A percentile compares a stretch with the other conserved stretches of the same genome.
Evolutionary conservation across 2,329 filamentous ascomycete genomes (phyloP).

Genomic region (Ascochyta viciae-villosae): DNA sequence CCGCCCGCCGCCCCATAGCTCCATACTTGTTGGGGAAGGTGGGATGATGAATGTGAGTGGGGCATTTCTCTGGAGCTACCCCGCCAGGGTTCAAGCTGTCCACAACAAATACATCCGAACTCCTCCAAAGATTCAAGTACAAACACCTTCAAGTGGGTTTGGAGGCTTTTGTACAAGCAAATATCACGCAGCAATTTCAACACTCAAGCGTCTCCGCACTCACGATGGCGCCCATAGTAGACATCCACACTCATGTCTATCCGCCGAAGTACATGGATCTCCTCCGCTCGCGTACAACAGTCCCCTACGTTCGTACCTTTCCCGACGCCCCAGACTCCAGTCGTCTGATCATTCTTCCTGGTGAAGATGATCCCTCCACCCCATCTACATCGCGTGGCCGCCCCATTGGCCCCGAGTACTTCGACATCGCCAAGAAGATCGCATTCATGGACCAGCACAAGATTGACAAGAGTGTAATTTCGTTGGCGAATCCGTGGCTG

Average conservation of each 20-base stretch:
- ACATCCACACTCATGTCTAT: constrained; percentile 70
- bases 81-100: constrained; percentile 25
- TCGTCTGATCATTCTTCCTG: constrained; percentile 71
- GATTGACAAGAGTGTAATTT: constrained; percentile 85
- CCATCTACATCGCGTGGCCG: constrained; percentile 69
- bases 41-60: constrained; percentile 38
- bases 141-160: too few species aligned
- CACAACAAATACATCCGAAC: constrained; percentile 6
- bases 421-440: constrained; percentile 79
- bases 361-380: constrained; percentile 61
- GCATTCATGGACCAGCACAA: constrained; percentile 85
- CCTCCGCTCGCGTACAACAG: constrained; percentile 62
- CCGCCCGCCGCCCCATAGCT: constrained; percentile 19
- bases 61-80: constrained; percentile 27
- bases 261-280: constrained; percentile 66
- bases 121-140: too few species aligned
- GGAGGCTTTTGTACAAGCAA: too few species aligned
- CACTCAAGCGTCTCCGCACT: neutral
- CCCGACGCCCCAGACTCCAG: constrained; percentile 59
- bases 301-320: constrained; percentile 76
- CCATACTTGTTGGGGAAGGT: constrained; percentile 40
- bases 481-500: constrained; percentile 91
- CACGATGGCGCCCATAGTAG: constrained; percentile 56
- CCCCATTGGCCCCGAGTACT: constrained; percentile 84
- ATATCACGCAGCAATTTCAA: neutral